Conservation (phyloP, 169 alveolate genomes). For the Plasmodium berghei region DNA sequence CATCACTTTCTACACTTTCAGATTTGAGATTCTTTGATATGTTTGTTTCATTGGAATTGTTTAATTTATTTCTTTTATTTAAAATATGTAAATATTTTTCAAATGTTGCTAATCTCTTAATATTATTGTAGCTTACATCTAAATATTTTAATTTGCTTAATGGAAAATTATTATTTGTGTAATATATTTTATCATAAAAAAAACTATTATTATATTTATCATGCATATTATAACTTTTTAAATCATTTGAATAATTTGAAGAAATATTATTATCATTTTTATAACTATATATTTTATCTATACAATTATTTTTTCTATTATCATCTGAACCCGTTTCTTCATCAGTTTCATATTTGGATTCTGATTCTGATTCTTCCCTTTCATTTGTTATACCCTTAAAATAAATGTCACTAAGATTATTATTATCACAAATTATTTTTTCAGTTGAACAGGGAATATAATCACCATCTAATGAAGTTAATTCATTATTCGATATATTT, state of each 20-base stretch:
- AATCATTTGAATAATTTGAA: not conserved
- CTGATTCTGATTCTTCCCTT: constrained; percentile 11
- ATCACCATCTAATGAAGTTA: constrained; percentile 47
- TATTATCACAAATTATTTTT: constrained; percentile 42
- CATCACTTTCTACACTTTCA: constrained; percentile 2
- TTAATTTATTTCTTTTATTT: constrained; percentile 2
- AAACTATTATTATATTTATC: not conserved
- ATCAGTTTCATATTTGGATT: not conserved
- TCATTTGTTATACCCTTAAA: constrained; percentile 26
- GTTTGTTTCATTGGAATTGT: not conserved
- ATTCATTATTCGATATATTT: constrained; percentile 34
- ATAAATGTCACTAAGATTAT: constrained; percentile 27
- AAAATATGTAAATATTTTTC: constrained; percentile 40
- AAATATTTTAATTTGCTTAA: constrained; percentile 23
- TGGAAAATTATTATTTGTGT: constrained; percentile 38
- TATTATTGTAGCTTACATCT: constrained; percentile 60
- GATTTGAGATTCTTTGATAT: not conserved
- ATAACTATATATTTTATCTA: not conserved
- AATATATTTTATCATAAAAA: constrained; percentile 26
- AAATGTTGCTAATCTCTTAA: constrained; percentile 42
- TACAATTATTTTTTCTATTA: constrained; percentile 20
- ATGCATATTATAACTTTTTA: too few species aligned
- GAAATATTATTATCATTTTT: not conserved
- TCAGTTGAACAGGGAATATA: constrained; percentile 43
- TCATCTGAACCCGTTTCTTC: not conserved